Conservation (phyloP, 495 filamentous ascomycete genomes). For the Letharia lupina region DNA sequence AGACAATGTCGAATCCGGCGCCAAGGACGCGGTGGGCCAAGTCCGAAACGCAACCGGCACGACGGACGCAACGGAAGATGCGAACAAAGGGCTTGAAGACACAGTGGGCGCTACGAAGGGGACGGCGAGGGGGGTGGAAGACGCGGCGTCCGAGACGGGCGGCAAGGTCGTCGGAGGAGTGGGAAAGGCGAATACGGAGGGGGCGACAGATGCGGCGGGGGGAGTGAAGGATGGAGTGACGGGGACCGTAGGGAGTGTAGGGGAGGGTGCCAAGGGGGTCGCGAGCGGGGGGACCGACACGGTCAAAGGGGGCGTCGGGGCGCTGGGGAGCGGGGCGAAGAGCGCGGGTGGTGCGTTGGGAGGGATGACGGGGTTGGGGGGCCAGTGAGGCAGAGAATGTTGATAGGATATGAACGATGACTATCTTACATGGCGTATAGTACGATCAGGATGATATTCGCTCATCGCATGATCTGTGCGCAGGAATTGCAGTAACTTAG, state of each 20-base stretch:
- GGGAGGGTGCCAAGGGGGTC: slow-evolving; percentile 14
- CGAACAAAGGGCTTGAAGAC: slow-evolving; percentile 11
- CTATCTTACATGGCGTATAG: too few relatives aligned
- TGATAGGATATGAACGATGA: not conserved
- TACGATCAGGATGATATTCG: too few relatives aligned
- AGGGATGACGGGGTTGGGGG: slow-evolving; percentile 14
- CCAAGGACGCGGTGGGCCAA: slow-evolving; percentile 12
- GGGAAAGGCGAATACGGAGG: slow-evolving; percentile 8
- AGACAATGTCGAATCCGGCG: slow-evolving; percentile 16
- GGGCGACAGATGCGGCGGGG: slow-evolving; percentile 7
- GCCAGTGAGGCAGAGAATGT: not conserved
- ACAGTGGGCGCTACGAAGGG: slow-evolving; percentile 20
- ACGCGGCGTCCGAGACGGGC: slow-evolving; percentile 1
- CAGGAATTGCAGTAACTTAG: too few relatives aligned
- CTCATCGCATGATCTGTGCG: too few relatives aligned
- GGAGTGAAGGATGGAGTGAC: slow-evolving; percentile 8
- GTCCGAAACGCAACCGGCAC: slow-evolving; percentile 16
- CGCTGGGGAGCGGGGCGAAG: slow-evolving; percentile 16
- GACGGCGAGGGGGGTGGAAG: slow-evolving; percentile 5
- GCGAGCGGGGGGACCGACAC: slow-evolving; percentile 12
- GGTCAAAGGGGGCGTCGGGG: slow-evolving; percentile 15
- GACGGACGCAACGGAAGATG: slow-evolving; percentile 18
- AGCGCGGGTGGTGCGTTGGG: slow-evolving; percentile 13
- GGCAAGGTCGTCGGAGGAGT: slow-evolving; percentile 9
- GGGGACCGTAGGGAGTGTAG: slow-evolving; percentile 1